Percentiles rank a stretch among this genome's conserved stretches.
phyloP scores from a whole-genome alignment of 2,329 filamentous ascomycete species.

The Venturia effusa region DNA sequence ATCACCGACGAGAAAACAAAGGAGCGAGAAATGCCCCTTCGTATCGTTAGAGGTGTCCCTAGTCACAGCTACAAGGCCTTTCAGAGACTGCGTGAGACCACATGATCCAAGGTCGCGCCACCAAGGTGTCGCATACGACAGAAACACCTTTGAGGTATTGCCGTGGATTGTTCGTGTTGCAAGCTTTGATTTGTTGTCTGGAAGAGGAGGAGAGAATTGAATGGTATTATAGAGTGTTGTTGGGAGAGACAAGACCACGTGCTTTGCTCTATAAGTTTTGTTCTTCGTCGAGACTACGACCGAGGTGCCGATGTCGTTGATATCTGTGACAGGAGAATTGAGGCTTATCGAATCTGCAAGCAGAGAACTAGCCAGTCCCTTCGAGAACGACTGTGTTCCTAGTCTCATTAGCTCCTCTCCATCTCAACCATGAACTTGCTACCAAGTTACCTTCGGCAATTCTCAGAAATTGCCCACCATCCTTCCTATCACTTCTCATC shows the following conservation, averaged over 20 bases:
- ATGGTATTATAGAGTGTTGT: constrained; percentile 37
- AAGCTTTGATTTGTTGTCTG: constrained; percentile 27
- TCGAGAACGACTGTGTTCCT: constrained; percentile 8
- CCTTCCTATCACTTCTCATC: constrained; percentile 41
- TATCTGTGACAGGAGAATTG: neutral
- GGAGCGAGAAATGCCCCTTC: constrained; percentile 22
- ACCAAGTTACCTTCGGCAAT: constrained; percentile 32
- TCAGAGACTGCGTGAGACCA: constrained; percentile 35
- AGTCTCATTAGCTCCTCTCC: neutral
- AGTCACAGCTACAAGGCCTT: constrained; percentile 35
- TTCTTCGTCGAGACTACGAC: constrained; percentile 18
- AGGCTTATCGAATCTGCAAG: neutral
- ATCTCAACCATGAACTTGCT: neutral
- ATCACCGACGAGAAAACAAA: constrained; percentile 33
- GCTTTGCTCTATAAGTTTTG: constrained; percentile 26
- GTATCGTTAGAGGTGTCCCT: constrained; percentile 32
- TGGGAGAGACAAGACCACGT: constrained; percentile 41
- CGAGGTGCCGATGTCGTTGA: neutral
- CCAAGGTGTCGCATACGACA: constrained; percentile 35
- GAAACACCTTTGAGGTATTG: constrained; percentile 42
- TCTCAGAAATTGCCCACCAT: constrained; percentile 43
- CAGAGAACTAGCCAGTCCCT: neutral
- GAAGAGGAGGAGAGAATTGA: constrained; percentile 37
- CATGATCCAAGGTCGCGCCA: constrained; percentile 36
- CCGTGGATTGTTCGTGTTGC: constrained; percentile 30